Base-by-base conservation (phyloP, 805 yeast species). In the Blastobotrys robertii region DNA sequence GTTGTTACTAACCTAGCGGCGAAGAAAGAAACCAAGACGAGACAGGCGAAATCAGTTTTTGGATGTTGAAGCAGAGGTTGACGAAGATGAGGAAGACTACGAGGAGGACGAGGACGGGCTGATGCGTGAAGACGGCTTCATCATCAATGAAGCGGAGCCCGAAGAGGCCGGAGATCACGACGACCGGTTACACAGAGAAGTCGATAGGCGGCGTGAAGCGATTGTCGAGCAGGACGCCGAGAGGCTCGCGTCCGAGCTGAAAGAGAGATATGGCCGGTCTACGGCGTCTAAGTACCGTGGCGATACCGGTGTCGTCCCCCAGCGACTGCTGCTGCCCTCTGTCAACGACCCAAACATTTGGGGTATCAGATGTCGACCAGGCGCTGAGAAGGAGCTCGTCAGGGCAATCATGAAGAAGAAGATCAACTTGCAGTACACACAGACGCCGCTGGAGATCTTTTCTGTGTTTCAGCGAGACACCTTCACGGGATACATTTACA, bases 21-120 rank as follows among this genome's bases (percentile, higher is more conserved):
- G 59, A 8, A 47, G 62, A 34, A 60, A 64, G 41, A 54, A 52
- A 60, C 69, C 56, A 51, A 66, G 59, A 62, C 68, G 62, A 60
- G 72, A 59, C 60, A 65, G 55, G 38, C 71, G 84, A 46, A 90
- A 90, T 63, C 88, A 83, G 70, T 92, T 87, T 63, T 73, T 92
- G 65, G 98, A 92, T 84, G 94, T 92, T 43, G 97, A 92, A 70
- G 98, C 97, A 46, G 97, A 90, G 63, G 98, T 92, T 45, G 95
- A 90, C 62, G 97, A 90, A 48, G 97, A 92, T 52, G 97, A 92
- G 43, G 97, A 90, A 51, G 94, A 83, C 35, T 77, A 79, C 28
- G 90, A 86, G 49, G 97, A 88, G 48, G 97, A 87, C 38, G 97
- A 90, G 49, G 97, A 94, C n/a, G 97, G 84, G 49, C 66, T 84